Base-by-base conservation (phyloP, 257 asterid species). In the Anisodus acutangulus region DNA sequence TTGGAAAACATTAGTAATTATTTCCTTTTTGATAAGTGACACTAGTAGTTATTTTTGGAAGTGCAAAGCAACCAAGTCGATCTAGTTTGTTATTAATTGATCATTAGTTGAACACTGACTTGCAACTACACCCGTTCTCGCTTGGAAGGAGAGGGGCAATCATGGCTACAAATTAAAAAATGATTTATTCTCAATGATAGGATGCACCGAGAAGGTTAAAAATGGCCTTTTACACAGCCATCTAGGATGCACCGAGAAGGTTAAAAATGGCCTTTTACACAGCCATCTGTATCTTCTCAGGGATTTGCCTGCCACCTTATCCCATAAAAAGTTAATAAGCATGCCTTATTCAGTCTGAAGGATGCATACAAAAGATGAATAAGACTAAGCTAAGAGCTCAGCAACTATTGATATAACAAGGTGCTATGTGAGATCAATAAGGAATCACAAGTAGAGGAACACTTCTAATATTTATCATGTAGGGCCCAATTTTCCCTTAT, bases 1-100 rank as follows among this genome's bases (percentile, higher is more conserved):
- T 55, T 71, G 78, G 85, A 15, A 81, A 67, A 79, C 45, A 11
- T 45, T 39, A 82, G 6, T 62, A 37, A 54, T 41, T 63, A 66
- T 26, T 60, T 53, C 82, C 4, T 78, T 26, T 53, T 78, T 78
- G 82, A 53, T 8, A 78, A 74, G 64, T 53, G 64, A 6, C 11
- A 13, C 13, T 8, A 76, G 82, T 78, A 78, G 64, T 53, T 78
- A 53, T 31, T 53, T 51, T 54, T 31, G 82, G 82, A 53, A 71
- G 49, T 53, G 31, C 22, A 51, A 49, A 76, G 81, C 81, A 76
- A 76, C 64, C 41, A 53, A 26, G 59, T 51, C 10, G 2, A 10
- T 26, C 63, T 51, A 51, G 26, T 76, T 37, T 22, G 63, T 26
- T 13, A 74, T 49, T 3, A 11, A 49, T 7, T 12, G 81, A 76